Evolutionary conservation across 2,329 filamentous ascomycete genomes (phyloP).

Genomic region (Samsoniella hepiali): DNA sequence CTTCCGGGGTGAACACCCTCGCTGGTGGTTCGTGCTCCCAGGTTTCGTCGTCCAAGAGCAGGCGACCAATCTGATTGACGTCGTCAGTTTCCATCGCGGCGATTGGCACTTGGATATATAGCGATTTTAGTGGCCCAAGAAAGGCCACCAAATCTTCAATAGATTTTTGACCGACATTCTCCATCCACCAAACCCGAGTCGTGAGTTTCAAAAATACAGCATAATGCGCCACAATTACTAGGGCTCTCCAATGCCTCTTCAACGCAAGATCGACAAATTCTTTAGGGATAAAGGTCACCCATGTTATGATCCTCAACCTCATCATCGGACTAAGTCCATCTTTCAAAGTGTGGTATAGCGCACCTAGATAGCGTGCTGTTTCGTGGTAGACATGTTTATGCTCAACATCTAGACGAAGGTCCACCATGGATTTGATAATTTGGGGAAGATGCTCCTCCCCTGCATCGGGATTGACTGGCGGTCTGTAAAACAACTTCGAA

Average conservation of each 20-base stretch:
- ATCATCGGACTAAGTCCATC: constrained; percentile 44
- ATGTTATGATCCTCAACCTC: constrained; percentile 49
- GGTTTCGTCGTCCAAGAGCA: not conserved
- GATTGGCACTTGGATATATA: constrained; percentile 41
- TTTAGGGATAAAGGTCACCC: constrained; percentile 49
- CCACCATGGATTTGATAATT: not conserved
- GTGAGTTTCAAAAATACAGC: constrained; percentile 48
- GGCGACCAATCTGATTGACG: not conserved
- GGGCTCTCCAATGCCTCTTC: constrained; percentile 41
- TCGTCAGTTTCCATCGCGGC: constrained; percentile 35
- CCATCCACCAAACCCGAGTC: constrained; percentile 48
- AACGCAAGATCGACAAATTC: constrained; percentile 44
- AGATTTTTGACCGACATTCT: constrained; percentile 46
- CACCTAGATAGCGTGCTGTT: constrained; percentile 48
- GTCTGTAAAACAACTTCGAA: constrained; percentile 6
- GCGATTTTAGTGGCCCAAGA: constrained; percentile 39
- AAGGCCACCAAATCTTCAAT: constrained; percentile 38
- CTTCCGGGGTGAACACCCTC: not conserved
- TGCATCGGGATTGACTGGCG: not conserved
- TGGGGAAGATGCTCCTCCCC: not conserved
- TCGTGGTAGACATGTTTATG: constrained; percentile 37
- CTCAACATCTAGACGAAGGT: constrained; percentile 37
- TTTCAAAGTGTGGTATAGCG: constrained; percentile 48
- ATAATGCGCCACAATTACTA: constrained; percentile 53
- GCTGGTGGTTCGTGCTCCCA: constrained; percentile 1